Conservation (phyloP, 441 rosid species). For the Pelargonium cotyledonis region DNA sequence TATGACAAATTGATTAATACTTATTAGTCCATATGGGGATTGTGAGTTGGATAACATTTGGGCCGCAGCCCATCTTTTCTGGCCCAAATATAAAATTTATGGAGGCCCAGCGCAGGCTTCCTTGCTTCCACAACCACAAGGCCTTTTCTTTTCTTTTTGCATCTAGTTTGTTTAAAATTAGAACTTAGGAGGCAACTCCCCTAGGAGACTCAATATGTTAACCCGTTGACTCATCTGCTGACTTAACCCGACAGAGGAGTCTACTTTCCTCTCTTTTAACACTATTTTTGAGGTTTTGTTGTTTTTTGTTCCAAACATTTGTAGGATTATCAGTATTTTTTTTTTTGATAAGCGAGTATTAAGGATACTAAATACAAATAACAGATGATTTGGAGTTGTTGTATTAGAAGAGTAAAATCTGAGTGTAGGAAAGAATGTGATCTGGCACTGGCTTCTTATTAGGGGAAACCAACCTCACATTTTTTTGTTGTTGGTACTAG, state of each 20-base stretch:
- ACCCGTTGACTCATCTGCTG: background rate
- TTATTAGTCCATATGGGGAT: background rate
- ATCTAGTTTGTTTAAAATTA: background rate
- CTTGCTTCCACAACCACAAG: background rate
- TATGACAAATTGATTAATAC: background rate
- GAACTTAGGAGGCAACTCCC: background rate
- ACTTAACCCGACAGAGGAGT: background rate
- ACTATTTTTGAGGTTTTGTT: background rate
- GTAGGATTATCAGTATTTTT: background rate
- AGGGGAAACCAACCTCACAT: background rate
- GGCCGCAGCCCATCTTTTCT: background rate
- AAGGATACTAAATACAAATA: background rate
- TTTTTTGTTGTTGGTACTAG: conserved; percentile 11
- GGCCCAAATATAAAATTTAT: background rate
- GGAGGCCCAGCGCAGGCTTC: background rate
- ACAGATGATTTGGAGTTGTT: background rate
- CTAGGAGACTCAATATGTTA: background rate
- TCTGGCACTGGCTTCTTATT: conserved; percentile 9
- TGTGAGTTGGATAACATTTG: background rate
- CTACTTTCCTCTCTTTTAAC: background rate
- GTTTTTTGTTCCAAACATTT: background rate
- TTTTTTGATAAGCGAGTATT: too few relatives aligned
- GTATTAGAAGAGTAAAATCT: background rate
- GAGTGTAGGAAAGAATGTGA: conserved; percentile 14
- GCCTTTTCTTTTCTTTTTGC: background rate